Evolutionary conservation across 2,329 filamentous ascomycete genomes (phyloP), one percentile per base, ranked within the genome.

Genomic region (Tolypocladium paradoxum): DNA sequence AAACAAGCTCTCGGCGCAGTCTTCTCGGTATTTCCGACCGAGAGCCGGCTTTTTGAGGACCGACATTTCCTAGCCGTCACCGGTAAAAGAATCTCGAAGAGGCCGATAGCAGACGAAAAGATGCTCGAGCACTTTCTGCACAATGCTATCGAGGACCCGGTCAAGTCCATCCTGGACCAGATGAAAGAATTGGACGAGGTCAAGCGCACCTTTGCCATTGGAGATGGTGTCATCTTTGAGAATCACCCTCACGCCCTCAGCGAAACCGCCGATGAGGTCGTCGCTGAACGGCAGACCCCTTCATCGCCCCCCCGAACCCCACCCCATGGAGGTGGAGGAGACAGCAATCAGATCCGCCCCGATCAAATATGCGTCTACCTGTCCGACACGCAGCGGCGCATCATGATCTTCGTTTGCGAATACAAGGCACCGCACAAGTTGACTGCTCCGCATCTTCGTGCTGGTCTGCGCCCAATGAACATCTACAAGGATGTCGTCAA

Each of bases 71-170:
- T 55, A 0, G 4, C 31, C 18, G 48, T 18, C 34, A 34, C 51
- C 2, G 53, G 53, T n/a, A 29, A 43, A 3, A 45, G 40, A 29
- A 29, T 54, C 29, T 49, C 46, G 40, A 16, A 12, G 24, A n/a
- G 16, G 11, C 33, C 46, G 11, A 49, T 54, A 18, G 36, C 53
- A 31, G 46, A 20, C 24, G 46, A 54, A 37, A 54, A 50, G 38
- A n/a, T 16, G 22, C 46, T 54, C 7, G 53, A 52, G 53, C 2
- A 35, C 18, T 54, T 47, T 29, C 43, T 54, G 24, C 40, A 54
- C 49, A 34, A 45, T 20, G 43, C 35, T 27, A 31, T 54, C 16
- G 50, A 52, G 46, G 38, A 52, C 22, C 53, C 50, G 11, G 46
- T 52, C 2, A 50, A 33, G 34, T 47, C 5, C 22, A 54, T 55